phyloP scores from a whole-genome alignment of 441 rosid species.

The Kokia cookei region DNA sequence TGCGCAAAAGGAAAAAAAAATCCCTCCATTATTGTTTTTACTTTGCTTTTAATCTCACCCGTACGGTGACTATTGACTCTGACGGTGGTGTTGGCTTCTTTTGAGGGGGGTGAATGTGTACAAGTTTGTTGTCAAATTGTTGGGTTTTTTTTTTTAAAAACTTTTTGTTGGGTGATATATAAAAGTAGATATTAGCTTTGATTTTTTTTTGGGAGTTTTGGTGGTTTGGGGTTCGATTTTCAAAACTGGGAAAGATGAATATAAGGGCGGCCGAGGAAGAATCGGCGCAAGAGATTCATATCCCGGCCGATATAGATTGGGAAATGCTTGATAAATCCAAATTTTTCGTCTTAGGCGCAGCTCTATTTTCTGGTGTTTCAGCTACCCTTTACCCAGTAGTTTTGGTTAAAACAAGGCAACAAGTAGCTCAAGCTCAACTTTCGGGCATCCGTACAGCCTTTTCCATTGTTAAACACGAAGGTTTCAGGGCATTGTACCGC shows the following conservation, averaged over 20 bases:
- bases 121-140: not conserved
- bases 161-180: not conserved
- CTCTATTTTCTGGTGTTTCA: conserved; percentile 80
- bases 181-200: not conserved
- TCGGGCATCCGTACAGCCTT: conserved; percentile 46
- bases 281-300: conserved; percentile 43
- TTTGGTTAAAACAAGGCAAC: conserved; percentile 77
- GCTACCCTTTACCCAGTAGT: conserved; percentile 71
- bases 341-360: conserved; percentile 81
- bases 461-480: conserved; percentile 54
- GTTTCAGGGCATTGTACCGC: conserved; percentile 60
- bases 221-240: not conserved
- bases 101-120: not conserved
- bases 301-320: conserved; percentile 82
- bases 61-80: not conserved
- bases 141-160: not conserved
- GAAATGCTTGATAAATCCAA: conserved; percentile 83
- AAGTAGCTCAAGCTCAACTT: conserved; percentile 52
- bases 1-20: conserved; percentile 13
- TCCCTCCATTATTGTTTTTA: not conserved
- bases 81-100: not conserved
- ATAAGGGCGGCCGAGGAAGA: conserved; percentile 56
- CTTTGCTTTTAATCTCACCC: not conserved
- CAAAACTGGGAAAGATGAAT: conserved; percentile 53
- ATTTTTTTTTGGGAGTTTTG: not conserved